Evolutionary conservation across 1,284 basidiomycete species (phyloP).

Genomic region (Austroboletus rostrupii): DNA sequence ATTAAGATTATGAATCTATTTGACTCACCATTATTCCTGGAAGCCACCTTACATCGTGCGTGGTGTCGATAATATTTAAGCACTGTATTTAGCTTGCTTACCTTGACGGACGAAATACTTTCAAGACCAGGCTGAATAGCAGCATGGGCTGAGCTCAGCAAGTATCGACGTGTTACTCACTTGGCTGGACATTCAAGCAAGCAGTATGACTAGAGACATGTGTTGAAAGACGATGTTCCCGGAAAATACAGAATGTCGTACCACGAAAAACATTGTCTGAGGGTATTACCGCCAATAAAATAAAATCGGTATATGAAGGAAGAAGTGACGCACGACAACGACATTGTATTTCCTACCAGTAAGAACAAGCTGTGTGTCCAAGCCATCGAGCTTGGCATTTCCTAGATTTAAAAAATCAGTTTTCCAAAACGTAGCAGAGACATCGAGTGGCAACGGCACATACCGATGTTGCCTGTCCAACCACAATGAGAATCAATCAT

Average conservation of each 20-base stretch:
- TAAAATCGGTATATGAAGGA: not conserved
- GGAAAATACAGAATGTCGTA: slow-evolving; percentile 29
- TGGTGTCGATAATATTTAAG: slow-evolving; percentile 5
- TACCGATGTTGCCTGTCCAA: slow-evolving; percentile 53
- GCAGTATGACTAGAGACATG: slow-evolving; percentile 18
- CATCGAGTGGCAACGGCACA: slow-evolving; percentile 1
- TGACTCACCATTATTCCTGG: slow-evolving; percentile 43
- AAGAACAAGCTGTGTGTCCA: slow-evolving; percentile 49
- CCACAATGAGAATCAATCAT: not conserved
- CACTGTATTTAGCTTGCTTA: slow-evolving; percentile 14
- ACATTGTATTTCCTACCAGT: slow-evolving; percentile 62
- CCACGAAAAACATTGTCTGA: slow-evolving; percentile 70
- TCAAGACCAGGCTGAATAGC: slow-evolving; percentile 42
- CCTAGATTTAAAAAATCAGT: slow-evolving; percentile 33
- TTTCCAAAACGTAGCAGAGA: not conserved
- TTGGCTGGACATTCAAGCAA: slow-evolving; percentile 33
- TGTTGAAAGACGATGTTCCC: not conserved
- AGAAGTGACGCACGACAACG: slow-evolving; percentile 45
- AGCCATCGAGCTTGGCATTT: slow-evolving; percentile 63
- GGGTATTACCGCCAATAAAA: too few relatives aligned
- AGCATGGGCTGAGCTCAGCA: slow-evolving; percentile 1
- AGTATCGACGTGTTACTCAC: slow-evolving; percentile 7
- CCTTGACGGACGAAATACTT: slow-evolving; percentile 48
- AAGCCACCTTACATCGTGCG: slow-evolving; percentile 25
- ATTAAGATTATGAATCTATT: not conserved